phyloP scores from a whole-genome alignment of 345 rosid species.

The Mallotus nudiflorus region DNA sequence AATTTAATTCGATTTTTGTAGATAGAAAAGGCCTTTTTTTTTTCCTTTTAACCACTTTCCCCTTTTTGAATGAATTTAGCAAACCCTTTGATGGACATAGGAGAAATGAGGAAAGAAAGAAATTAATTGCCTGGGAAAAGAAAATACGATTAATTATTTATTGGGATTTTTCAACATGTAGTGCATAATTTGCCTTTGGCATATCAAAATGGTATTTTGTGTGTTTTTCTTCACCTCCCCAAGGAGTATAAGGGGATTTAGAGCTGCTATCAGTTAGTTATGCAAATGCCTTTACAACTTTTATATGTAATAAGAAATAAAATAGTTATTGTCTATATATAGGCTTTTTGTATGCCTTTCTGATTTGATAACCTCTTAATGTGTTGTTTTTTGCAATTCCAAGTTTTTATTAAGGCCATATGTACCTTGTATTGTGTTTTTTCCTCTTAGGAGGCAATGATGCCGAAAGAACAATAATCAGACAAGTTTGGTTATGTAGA shows the following conservation, averaged over 20 bases:
- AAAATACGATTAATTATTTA: too few species aligned
- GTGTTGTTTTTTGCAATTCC: neutral
- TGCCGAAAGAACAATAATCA: neutral
- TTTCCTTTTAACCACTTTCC: too few species aligned
- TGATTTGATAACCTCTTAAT: neutral
- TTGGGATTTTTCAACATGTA: neutral
- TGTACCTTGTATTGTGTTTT: neutral
- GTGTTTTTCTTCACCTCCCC: neutral
- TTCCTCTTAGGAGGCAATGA: neutral
- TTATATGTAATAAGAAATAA: too few species aligned
- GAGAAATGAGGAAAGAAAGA: too few species aligned
- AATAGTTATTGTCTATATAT: too few species aligned
- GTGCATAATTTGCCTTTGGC: neutral
- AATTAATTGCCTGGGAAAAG: neutral
- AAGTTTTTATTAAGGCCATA: neutral
- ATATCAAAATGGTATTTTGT: neutral
- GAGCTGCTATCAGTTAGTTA: neutral
- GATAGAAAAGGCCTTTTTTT: too few species aligned
- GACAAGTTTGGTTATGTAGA: neutral
- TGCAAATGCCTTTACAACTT: neutral
- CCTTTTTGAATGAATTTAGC: too few species aligned
- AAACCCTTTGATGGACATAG: too few species aligned
- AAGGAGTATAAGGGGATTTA: neutral
- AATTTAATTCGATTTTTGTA: too few species aligned
- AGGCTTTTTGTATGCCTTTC: neutral